A percentile compares a stretch with the other conserved stretches of the same genome.
Evolutionary conservation across 2,329 filamentous ascomycete genomes (phyloP).

Genomic region (Clonostachys solani): DNA sequence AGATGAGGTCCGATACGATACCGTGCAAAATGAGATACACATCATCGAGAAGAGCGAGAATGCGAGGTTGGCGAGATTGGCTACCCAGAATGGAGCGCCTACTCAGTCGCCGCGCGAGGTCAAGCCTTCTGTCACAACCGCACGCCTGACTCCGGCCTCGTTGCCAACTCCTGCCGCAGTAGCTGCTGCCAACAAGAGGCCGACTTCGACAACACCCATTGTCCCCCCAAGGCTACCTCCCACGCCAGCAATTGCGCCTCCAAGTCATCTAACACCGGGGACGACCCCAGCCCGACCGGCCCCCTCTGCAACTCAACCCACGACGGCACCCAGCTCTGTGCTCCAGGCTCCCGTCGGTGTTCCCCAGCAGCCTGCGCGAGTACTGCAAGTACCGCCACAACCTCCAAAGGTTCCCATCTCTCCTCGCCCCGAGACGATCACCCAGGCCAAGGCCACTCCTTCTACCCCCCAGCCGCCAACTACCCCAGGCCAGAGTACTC

Average conservation of each 20-base stretch:
- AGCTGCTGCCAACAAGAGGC: conserved; percentile 14
- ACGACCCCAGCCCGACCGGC: conserved; percentile 17
- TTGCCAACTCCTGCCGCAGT: conserved; percentile 10
- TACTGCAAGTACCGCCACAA: conserved; percentile 22
- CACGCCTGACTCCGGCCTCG: conserved; percentile 9
- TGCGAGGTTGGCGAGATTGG: conserved; percentile 24
- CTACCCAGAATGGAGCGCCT: conserved; percentile 6
- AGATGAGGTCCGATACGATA: conserved; percentile 65
- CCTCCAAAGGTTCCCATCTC: conserved; percentile 21
- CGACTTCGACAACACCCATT: conserved; percentile 23
- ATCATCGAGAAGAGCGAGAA: conserved; percentile 54
- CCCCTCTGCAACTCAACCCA: conserved; percentile 20
- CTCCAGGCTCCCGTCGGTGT: conserved; percentile 29
- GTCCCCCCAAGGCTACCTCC: conserved; percentile 24
- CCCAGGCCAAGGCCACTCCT: conserved; percentile 17
- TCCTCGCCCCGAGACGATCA: conserved; percentile 23
- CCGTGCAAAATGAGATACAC: conserved; percentile 62
- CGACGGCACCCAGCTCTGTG: conserved; percentile 19
- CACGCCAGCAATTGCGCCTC: conserved; percentile 10
- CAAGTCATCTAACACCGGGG: conserved; percentile 17
- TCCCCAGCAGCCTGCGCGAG: conserved; percentile 20
- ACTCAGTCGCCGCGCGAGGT: conserved; percentile 23
- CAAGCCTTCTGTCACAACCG: conserved; percentile 10
- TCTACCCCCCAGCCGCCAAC: conserved; percentile 13
- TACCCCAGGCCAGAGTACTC: conserved; percentile 11